A percentile compares a stretch with the other conserved stretches of the same genome.
These are phyloP conservation scores for Rutstroemia sp. DNA, from an alignment of 2,329 filamentous ascomycete genomes.

Conservation along the genomic window DNA sequence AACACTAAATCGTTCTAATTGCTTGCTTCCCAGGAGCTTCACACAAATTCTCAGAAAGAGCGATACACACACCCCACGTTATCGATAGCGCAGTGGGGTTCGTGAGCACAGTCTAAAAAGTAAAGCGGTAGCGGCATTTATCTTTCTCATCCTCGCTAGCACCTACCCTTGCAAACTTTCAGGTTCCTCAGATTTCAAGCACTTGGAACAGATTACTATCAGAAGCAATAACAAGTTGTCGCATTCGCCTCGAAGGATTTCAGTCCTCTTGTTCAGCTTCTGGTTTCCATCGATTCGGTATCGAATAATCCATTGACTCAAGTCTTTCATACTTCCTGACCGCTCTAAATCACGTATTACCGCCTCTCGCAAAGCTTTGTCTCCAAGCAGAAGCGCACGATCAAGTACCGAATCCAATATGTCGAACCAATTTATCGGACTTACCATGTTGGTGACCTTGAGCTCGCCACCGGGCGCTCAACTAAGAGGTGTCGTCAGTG, in stretches of 20 bases:
- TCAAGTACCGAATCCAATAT: slow-evolving; percentile 18
- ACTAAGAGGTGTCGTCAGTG: slow-evolving; percentile 27
- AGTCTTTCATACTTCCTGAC: neutral
- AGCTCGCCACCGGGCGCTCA: slow-evolving; percentile 28
- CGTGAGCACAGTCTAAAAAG: neutral
- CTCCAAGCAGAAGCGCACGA: slow-evolving; percentile 2
- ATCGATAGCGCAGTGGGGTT: too few relatives aligned
- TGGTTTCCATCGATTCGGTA: neutral
- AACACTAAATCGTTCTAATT: too few relatives aligned
- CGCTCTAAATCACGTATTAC: neutral
- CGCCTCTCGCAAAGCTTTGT: neutral
- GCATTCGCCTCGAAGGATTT: too few relatives aligned
- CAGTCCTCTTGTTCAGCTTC: neutral
- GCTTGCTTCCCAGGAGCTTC: too few relatives aligned
- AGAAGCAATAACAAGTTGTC: too few relatives aligned
- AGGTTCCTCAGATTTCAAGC: neutral
- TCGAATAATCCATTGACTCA: neutral
- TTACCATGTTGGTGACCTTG: slow-evolving; percentile 32
- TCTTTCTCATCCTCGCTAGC: slow-evolving; percentile 6
- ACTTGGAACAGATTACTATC: neutral
- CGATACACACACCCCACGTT: too few relatives aligned
- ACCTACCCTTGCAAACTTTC: slow-evolving; percentile 1
- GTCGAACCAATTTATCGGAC: slow-evolving; percentile 30
- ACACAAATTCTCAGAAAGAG: too few relatives aligned
- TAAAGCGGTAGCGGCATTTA: neutral